Base-by-base conservation (phyloP, 768 basidiomycete genomes). In the Suillus discolor region DNA sequence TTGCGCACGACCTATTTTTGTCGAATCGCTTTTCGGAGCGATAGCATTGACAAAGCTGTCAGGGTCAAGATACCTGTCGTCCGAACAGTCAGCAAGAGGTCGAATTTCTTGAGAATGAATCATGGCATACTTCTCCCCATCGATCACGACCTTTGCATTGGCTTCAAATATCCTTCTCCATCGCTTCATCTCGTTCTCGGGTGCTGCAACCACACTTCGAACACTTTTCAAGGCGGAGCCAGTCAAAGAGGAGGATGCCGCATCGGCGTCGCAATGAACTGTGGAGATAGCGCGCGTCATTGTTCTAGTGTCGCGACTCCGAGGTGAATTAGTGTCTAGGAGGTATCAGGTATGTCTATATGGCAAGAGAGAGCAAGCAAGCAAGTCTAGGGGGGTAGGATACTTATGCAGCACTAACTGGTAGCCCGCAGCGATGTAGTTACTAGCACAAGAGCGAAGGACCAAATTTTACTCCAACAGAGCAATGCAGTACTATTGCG, bases 31-130 rank as follows among this genome's bases (percentile, higher is more conserved):
- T 57, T 85, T 85, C 2, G 97, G 96, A 39, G 92, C 95, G 76
- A 99, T 96, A 62, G 97, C 96, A 75, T 94, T 93, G 70, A 99
- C 91, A 78, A 99, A 99, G 72, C 89, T 89, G 38, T 95, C 90
- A 42, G 84, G 81, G 79, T 94, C 92, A 57, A 99, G 84, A 75
- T 87, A 97, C 78, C 96, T 98, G 70, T 36, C 66, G 45, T 75
- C 63, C 36, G 13, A 12, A 36, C 60, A 65, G 62, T 61, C 20
- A 49, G 55, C 12, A 13, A 39, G 25, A 25, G 60, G 47, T 71
- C 51, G 68, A 62, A 16, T 34, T 63, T 38, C 70, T 71, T 76
- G 69, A 68, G 71, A 69, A 67, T 61, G 44, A 69, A 38, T 49
- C 23, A 12, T 45, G n/a, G 66, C 89, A 78, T 78, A 96, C 96